phyloP scores from a whole-genome alignment of 2,329 filamentous ascomycete species.

The Trichoderma atrobrunneum region DNA sequence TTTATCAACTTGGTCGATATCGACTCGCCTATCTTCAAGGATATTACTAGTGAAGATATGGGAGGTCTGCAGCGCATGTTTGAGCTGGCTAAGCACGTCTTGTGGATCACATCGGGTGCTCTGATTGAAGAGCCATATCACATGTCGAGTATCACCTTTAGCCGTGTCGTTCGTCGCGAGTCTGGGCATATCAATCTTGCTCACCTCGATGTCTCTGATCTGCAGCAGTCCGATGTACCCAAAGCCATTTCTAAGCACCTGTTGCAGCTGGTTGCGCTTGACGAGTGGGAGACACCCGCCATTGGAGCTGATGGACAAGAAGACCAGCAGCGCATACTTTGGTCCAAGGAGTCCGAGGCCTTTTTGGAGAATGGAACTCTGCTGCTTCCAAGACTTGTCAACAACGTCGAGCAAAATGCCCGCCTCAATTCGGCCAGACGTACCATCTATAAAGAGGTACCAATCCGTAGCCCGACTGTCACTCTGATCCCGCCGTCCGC shows the following conservation, averaged over 20 bases:
- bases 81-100: slow-evolving; percentile 8
- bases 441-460: no score
- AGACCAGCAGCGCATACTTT: slow-evolving; percentile 7
- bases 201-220: slow-evolving; percentile 15
- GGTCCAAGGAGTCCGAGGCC: slow-evolving; percentile 20
- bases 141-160: slow-evolving; percentile 16
- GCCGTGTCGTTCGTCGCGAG: slow-evolving; percentile 13
- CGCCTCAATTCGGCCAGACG: no score
- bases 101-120: slow-evolving; percentile 18
- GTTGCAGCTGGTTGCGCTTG: slow-evolving; percentile 12
- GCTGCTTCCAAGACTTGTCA: no score
- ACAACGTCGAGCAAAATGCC: no score
- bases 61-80: no score
- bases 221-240: background rate
- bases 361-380: background rate
- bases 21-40: no score
- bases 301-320: background rate
- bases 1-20: no score
- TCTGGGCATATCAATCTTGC: slow-evolving; percentile 14
- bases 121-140: slow-evolving; percentile 14
- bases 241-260: slow-evolving; percentile 18
- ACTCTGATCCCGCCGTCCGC: no score
- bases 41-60: no score
- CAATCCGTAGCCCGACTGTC: no score
- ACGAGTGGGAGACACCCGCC: slow-evolving; percentile 12